These are phyloP conservation scores for Acanthamoeba castellanii DNA, from an alignment of 208 protist species.

Conservation along the genomic window DNA sequence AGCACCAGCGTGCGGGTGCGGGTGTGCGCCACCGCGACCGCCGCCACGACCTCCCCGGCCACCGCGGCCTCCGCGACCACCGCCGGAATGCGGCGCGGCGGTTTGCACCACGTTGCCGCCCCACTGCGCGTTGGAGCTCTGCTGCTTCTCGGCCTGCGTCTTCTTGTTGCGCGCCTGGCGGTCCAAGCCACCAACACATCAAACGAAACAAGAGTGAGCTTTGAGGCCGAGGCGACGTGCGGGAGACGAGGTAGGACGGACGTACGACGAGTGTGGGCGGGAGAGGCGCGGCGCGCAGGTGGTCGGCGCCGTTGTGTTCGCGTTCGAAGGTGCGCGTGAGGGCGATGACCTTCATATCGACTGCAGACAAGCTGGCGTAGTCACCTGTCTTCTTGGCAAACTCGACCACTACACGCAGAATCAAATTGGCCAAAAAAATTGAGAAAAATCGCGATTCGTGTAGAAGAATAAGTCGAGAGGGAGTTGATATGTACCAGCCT, in stretches of 20 bases:
- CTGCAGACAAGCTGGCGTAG: constrained; percentile 71
- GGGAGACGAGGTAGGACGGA: neutral
- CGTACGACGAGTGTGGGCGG: neutral
- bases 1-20: neutral
- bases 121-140: no score
- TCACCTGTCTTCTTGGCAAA: constrained; percentile 81
- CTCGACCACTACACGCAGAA: constrained; percentile 42
- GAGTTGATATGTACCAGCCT: constrained; percentile 4
- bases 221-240: no score
- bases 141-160: neutral
- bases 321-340: constrained; percentile 76
- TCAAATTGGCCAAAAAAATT: no score
- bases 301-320: constrained; percentile 65
- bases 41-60: neutral
- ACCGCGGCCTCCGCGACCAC: neutral
- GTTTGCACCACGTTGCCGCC: no score
- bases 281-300: constrained; percentile 53
- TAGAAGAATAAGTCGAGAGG: no score
- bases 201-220: neutral
- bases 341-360: constrained; percentile 80
- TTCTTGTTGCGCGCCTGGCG: neutral
- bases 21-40: neutral
- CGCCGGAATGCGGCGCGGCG: neutral
- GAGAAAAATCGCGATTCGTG: no score
- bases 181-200: no score